Percentiles rank a stretch among this genome's conserved stretches.
phyloP scores from a whole-genome alignment of 2,329 filamentous ascomycete species.

The Raffaelea arxii region DNA sequence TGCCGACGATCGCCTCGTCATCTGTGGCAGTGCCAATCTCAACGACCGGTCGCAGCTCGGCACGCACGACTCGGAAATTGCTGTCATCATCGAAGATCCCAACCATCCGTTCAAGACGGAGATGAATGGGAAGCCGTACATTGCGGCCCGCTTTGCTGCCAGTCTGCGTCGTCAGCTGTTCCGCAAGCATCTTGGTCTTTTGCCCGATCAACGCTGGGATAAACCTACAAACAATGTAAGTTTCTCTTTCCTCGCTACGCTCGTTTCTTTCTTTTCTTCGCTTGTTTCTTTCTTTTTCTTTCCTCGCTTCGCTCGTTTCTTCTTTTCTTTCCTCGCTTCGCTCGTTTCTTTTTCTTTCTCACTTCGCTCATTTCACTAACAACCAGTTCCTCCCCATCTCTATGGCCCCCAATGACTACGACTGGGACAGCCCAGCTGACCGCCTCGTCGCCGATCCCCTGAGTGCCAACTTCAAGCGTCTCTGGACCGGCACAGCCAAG shows the following conservation, averaged over 20 bases:
- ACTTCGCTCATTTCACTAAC: neutral
- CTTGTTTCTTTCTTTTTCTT: neutral
- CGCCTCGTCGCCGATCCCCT: slow-evolving; percentile 66
- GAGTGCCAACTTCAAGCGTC: slow-evolving; percentile 52
- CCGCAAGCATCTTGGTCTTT: slow-evolving; percentile 79
- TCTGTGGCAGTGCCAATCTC: slow-evolving; percentile 59
- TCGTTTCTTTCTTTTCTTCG: neutral
- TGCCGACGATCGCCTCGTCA: slow-evolving; percentile 71
- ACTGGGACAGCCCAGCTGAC: slow-evolving; percentile 60
- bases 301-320: neutral
- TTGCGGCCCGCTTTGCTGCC: slow-evolving; percentile 63
- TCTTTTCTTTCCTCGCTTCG: neutral
- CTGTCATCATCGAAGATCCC: slow-evolving; percentile 74
- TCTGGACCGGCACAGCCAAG: slow-evolving; percentile 65
- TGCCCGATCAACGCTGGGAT: slow-evolving; percentile 63
- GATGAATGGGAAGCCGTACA: slow-evolving; percentile 66
- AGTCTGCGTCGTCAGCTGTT: slow-evolving; percentile 75
- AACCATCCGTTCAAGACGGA: slow-evolving; percentile 52
- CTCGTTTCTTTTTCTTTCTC: neutral
- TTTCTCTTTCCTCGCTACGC: neutral
- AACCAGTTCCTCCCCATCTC: slow-evolving; percentile 57
- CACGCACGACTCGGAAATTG: slow-evolving; percentile 79
- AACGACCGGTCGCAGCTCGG: slow-evolving; percentile 68
- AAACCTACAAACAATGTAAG: slow-evolving; percentile 56
- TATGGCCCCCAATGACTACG: slow-evolving; percentile 57